These are phyloP conservation scores for Annulohypoxylon truncatum DNA, from an alignment of 2,329 filamentous ascomycete genomes.

Conservation along the genomic window DNA sequence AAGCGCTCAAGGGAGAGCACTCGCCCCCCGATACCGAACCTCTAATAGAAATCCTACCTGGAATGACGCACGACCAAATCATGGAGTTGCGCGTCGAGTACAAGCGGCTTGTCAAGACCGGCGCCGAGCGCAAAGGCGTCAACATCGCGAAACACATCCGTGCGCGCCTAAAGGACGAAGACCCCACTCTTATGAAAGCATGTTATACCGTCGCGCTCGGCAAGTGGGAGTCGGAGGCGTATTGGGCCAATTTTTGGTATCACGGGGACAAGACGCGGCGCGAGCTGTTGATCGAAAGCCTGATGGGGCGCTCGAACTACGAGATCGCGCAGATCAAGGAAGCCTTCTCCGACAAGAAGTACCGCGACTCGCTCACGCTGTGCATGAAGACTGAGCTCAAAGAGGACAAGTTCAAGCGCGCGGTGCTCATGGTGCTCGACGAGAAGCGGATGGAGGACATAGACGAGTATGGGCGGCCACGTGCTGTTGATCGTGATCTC, in stretches of 20 bases:
- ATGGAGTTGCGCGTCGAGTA: constrained; percentile 89
- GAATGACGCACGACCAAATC: constrained; percentile 86
- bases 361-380: constrained; percentile 79
- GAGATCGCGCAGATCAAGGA: constrained; percentile 90
- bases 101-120: constrained; percentile 87
- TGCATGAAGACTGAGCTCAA: constrained; percentile 95
- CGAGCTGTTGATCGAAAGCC: constrained; percentile 89
- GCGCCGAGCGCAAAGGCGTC: constrained; percentile 77
- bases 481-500: constrained; percentile 68
- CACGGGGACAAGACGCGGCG: constrained; percentile 85
- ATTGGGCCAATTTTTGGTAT: constrained; percentile 99
- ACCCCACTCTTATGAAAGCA: constrained; percentile 85
- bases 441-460: constrained; percentile 85
- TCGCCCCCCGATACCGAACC: constrained; percentile 73
- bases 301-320: constrained; percentile 90
- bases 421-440: constrained; percentile 85
- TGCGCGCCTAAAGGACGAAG: constrained; percentile 76
- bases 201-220: constrained; percentile 92
- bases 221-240: constrained; percentile 90
- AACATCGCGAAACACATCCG: constrained; percentile 90
- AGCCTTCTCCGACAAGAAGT: constrained; percentile 91
- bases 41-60: constrained; percentile 85
- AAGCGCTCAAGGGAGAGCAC: constrained; percentile 76
- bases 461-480: constrained; percentile 69
- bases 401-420: constrained; percentile 94